A percentile compares a stretch with the other conserved stretches of the same genome.
Evolutionary conservation across 768 basidiomycete genomes (phyloP).

Genomic region (Mycena belliarum): DNA sequence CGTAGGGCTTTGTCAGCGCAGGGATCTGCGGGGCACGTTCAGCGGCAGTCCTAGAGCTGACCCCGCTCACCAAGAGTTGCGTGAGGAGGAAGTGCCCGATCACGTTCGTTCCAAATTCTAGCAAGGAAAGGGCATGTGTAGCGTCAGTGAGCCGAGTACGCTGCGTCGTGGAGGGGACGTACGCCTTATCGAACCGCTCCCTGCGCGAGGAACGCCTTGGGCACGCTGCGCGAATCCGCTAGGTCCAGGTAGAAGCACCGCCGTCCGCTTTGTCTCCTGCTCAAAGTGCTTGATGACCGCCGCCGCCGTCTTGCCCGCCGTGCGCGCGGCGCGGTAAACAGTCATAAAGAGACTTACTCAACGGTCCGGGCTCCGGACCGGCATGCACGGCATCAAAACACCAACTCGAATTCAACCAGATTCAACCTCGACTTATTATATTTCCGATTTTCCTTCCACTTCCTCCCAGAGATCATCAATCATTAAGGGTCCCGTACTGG

Average conservation of each 20-base stretch:
- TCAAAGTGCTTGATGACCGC: conserved; percentile 30
- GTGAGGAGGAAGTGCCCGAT: conserved; percentile 31
- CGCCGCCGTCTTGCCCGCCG: conserved; percentile 16
- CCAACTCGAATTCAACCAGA: too few relatives aligned
- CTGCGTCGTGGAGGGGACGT: background rate
- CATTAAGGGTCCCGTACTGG: too few relatives aligned
- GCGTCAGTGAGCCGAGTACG: background rate
- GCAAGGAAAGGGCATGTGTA: background rate
- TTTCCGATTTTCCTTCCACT: too few relatives aligned
- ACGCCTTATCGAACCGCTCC: conserved; percentile 31
- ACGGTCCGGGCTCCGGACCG: too few relatives aligned
- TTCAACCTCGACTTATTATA: too few relatives aligned
- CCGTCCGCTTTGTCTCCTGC: conserved; percentile 26
- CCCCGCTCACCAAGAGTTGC: conserved; percentile 26
- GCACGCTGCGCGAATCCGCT: conserved; percentile 28
- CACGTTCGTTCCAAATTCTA: conserved; percentile 40
- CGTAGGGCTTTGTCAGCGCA: background rate
- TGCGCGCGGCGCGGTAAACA: conserved; percentile 32
- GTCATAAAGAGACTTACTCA: too few relatives aligned
- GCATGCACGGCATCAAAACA: too few relatives aligned
- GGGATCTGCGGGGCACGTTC: conserved; percentile 1
- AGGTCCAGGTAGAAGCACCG: conserved; percentile 29
- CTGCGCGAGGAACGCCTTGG: conserved; percentile 18
- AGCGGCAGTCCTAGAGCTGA: background rate
- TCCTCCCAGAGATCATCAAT: too few relatives aligned